Evolutionary conservation across 805 yeast species (phyloP), one percentile per base, ranked within the genome.

Genomic region (Teunomyces tritomae): DNA sequence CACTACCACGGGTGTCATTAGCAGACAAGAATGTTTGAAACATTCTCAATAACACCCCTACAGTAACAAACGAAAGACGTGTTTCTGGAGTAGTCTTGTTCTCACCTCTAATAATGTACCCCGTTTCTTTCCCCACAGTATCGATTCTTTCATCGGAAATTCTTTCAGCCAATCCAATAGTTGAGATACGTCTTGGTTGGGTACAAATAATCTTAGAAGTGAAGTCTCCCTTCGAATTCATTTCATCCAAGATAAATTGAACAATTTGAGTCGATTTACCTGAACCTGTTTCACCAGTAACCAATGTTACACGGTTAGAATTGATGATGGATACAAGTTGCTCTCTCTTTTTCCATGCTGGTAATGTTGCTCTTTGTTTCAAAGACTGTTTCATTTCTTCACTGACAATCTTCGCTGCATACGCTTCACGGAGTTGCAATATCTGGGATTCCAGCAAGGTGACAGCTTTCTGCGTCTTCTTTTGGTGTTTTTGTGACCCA

Each of bases 281-380:
- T 1, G 97, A 91, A 57, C 98, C 98, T 0, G 98, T 92, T 63
- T 94, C 99, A 63, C 98, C 99, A 2, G 98, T 92, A 32, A 92
- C 78, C 29, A 92, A 68, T 7, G 87, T 82, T 4, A 89, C 86
- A 52, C 80, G 80, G 59, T 87, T 79, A 0, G 71, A 50, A 27
- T 74, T 71, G 3, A 92, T 80, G 3, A 82, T 67, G 0, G 77
- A 57, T 1, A 87, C 74, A 34, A 92, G 73, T 5, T 78, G 73
- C 0, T 76, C 65, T 45, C 72, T 76, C 59, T 84, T 86, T 10
- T 70, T 63, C 96, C 96, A 92, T 0, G 98, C 98, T 0, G 99
- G 98, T 28, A 92, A 68, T 7, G 65, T 63, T 8, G 76, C 54
- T 55, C 98, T 77, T 8, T 68, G 62, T 2, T 56, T 47, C 4